Evolutionary conservation across 2,329 filamentous ascomycete genomes (phyloP), one percentile per base, ranked within the genome.

Genomic region (Talaromyces piceae): DNA sequence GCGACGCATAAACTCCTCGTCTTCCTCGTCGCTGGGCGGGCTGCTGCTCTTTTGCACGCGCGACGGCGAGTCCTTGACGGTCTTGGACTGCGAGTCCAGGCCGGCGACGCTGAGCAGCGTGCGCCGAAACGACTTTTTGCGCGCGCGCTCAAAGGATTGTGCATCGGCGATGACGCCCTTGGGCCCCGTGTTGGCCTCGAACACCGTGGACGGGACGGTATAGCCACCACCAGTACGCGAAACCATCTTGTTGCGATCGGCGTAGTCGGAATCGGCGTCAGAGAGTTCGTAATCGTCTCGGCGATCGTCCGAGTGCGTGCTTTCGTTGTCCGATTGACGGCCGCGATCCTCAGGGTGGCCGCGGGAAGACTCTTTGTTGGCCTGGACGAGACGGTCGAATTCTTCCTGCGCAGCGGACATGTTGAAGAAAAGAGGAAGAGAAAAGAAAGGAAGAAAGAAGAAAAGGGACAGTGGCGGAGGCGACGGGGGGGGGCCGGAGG

Each of bases 1-100:
- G 62, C 86, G 80, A 57, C 82, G 77, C 70, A 97, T 78, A 67
- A 97, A 96, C 20, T 76, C 72, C 59, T 91, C 88, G 59, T 95
- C 90, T 13, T 53, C 50, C 45, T 78, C 23, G 20, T 25, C 39
- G 51, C 75, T 73, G 5, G 50, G 50, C 20, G 51, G 41, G 22
- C 51, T 53, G 22, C 50, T 48, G 26, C 45, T 20, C 41, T 50
- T 41, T 49, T 49, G 39, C 33, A 39, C 11, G 12, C 47, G 30
- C 37, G 23, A 47, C 55, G 54, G 47, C n/a, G 37, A 43, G 11
- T 43, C 26, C 26, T 58, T 59, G 51, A 59, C 58, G 13, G 57
- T 49, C 53, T 55, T 51, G 18, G 58, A 57, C 30, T 59, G 52
- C 37, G 59, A 58, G 53, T 70, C 66, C 31, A 67, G 59, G 22